Percentiles rank a stretch among this genome's conserved stretches.
These are phyloP conservation scores for Microstegium vimineum DNA, from an alignment of 176 grass and related monocot species.

Conservation along the genomic window DNA sequence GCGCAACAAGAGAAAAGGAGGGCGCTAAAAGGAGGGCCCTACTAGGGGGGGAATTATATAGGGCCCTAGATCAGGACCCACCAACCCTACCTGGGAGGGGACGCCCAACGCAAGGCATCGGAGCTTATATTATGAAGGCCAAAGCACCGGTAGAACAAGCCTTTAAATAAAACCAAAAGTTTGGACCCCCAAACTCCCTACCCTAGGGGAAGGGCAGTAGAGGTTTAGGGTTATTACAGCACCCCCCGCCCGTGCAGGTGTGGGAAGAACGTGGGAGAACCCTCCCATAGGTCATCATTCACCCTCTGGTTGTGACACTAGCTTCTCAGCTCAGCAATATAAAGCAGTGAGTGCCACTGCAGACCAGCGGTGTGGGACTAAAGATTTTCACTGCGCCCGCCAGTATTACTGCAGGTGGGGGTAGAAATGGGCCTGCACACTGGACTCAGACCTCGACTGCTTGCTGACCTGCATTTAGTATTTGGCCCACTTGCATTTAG, in stretches of 20 bases:
- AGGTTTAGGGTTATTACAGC: slow-evolving; percentile 14
- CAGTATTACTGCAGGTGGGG: neutral
- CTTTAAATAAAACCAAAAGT: too few relatives aligned
- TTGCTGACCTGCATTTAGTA: neutral
- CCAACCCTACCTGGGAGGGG: slow-evolving; percentile 8
- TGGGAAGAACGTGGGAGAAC: neutral
- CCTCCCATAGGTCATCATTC: neutral
- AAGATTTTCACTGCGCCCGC: neutral
- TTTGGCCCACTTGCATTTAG: neutral
- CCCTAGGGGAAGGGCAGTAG: too few relatives aligned
- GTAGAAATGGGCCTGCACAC: neutral
- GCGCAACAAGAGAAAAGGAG: too few relatives aligned
- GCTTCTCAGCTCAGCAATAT: fast-evolving
- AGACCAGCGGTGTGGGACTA: slow-evolving; percentile 9
- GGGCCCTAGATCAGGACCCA: neutral
- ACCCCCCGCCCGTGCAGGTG: neutral
- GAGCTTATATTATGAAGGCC: slow-evolving; percentile 33
- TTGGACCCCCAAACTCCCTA: too few relatives aligned
- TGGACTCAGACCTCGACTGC: neutral
- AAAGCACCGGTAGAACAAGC: slow-evolving; percentile 34
- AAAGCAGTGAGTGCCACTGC: fast-evolving
- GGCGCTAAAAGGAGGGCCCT: neutral
- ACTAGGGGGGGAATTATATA: slow-evolving; percentile 7
- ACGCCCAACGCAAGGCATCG: slow-evolving; percentile 13
- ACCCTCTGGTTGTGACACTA: neutral